Base-by-base conservation (phyloP, 2,329 filamentous ascomycete species). In the Pseudopyrenochaeta lycopersici region DNA sequence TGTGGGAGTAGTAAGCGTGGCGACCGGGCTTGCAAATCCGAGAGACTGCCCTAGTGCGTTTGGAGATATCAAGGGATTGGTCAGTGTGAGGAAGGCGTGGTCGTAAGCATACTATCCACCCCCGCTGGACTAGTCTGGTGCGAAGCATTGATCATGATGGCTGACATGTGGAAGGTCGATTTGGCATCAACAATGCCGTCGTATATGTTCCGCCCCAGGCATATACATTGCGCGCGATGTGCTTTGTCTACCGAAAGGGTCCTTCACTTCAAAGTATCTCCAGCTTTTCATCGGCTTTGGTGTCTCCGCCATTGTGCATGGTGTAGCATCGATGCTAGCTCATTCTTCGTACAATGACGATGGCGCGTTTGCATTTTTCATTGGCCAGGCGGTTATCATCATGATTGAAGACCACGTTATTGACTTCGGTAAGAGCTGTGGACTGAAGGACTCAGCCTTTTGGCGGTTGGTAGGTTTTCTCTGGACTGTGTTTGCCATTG, bases 401-500 rank as follows among this genome's bases (percentile, higher is more conserved):
- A 49, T 70, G 41, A n/a, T 68, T 10, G 70, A 74, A 40, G 70
- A 71, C 39, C 68, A 73, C 49, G 27, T 68, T 1, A 66, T 74
- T 14, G 62, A 58, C 5, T 33, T 67, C 6, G 69, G 63, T 0
- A 63, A 64, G 45, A 36, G 35, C 4, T 7, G 64, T 2, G 69
- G 70, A 2, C 32, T 63, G 2, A 54, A 31, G 7, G 60, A 68
- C 7, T 51, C 52, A 0, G 0, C 10, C 9, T 39, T 46, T 5
- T 72, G 69, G 69, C 54, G 64, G 0, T 5, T 54, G 0, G 23
- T 70, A 1, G 70, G 69, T 2, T 60, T 64, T 17, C 7, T 57
- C 0, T 73, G 68, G 68, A 62, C 54, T 0, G 46, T 64, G 12
- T 18, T 60, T 11, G 65, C 54, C 43, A 29, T 71, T 17, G 69